Base-by-base conservation (phyloP, 169 alveolate genomes). In the Cryptosporidium xiaoi region DNA sequence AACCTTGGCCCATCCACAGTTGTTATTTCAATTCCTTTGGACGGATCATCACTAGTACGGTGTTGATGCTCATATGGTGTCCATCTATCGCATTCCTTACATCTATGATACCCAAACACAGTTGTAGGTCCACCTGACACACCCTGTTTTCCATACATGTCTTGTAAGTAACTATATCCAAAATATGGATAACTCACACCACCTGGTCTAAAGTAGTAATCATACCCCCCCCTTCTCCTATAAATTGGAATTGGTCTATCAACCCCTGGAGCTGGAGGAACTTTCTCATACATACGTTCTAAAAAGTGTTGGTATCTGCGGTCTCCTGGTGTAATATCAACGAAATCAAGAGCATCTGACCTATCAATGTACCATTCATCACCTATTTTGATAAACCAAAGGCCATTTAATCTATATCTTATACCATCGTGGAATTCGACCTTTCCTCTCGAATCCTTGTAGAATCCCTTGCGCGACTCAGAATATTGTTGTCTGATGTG, bases 391-490 rank as follows among this genome's bases (percentile, higher is more conserved):
- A 77, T 20, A 34, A 20, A 77, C 87, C 87, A 77, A 3, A 0
- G 6, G 13, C 87, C 87, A 20, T 44, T 44, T 4, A 77, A 12
- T 7, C 27, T 55, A 66, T 60, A 77, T 77, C 87, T 77, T 33
- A 46, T 7, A 44, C 87, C 87, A 77, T 77, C 71, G 27, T 60
- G 71, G 40, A 46, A 77, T 62, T 16, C 55, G 40, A 56, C 7
- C 36, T 44, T 62, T 12, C 64, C 64, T 3, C 27, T 27, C 8
- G 29, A 13, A 27, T 46, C 65, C 48, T 24, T 56, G 64, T 77
- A 77, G 65, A 7, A 60, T 13, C 87, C 83, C 29, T n/a, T 69
- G 5, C 83, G 51, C 10, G 83, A 69, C 31, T 50, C 83, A 69
- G 83, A 69, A 46, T 29, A 69, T 34, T 69, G 67, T 51, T 53